Base-by-base conservation (phyloP, 2,329 filamentous ascomycete genomes). In the Colletotrichum tropicicola region DNA sequence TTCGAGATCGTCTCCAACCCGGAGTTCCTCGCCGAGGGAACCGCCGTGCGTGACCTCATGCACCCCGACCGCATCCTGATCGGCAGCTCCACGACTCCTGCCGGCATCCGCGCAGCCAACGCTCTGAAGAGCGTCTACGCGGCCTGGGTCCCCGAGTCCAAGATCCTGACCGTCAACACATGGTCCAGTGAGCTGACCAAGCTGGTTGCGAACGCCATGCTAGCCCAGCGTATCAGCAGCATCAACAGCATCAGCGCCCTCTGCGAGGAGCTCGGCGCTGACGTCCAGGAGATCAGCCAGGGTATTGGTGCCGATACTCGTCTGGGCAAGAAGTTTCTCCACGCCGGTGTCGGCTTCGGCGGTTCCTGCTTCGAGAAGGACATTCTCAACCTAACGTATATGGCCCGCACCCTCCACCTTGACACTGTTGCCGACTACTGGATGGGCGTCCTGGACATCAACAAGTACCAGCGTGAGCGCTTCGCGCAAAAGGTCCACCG, bases 351-450 rank as follows among this genome's bases (percentile, higher is more conserved):
- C 32, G 92, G 92, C 15, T 95, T 94, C 71, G 92, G 92, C 58
- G 92, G 92, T 19, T 91, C 88, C 66, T 95, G 92, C 77, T 94
- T 95, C 82, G 89, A 91, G 76, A 95, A 95, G 78, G 92, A 95
- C 73, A 87, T 94, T 43, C 82, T 92, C 51, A 91, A 87, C 75
- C 80, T 95, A 37, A 86, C 90, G 17, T 93, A 94, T 77, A 83
- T 94, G 28, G 89, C 92, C 15, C 89, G 92, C 70, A 87, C 85
- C 3, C 82, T 93, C 58, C 86, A 89, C 54, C 81, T 94, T 10
- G 83, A 85, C 4, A 90, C 94, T 70, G 91, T 94, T 0, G 90
- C 88, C 32, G 85, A 88, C 68, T 94, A 94, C 79, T 95, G 92
- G 92, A 83, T 83, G 65, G 85, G 88, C 60, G 91, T 95, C 3